Evolutionary conservation across 257 asterid species (phyloP).

Genomic region (Nemophila menziesii): DNA sequence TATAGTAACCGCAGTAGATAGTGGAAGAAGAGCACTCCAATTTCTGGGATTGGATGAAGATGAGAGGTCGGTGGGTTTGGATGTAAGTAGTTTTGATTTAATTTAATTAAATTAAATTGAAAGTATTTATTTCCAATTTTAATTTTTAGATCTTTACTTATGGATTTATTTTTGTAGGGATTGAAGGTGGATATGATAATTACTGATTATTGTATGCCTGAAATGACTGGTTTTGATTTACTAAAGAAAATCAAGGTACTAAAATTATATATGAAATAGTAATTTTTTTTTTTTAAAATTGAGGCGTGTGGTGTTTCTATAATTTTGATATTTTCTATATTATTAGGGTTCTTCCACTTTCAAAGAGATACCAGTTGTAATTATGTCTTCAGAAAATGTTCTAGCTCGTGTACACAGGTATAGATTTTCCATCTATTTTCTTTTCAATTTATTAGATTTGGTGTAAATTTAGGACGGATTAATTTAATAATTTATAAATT

Average conservation of each 20-base stretch:
- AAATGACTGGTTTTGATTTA: conserved; percentile 84
- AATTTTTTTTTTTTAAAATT: neutral
- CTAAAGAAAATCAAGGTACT: conserved; percentile 74
- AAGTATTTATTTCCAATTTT: neutral
- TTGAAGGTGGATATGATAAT: conserved; percentile 84
- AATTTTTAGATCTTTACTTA: neutral
- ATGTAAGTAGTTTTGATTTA: conserved; percentile 26
- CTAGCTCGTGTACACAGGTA: conserved; percentile 82
- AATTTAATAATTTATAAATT: too few relatives aligned
- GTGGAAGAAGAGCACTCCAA: conserved; percentile 83
- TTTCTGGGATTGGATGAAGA: conserved; percentile 74
- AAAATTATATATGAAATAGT: neutral
- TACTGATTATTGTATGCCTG: conserved; percentile 96
- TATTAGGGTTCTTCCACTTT: conserved; percentile 76
- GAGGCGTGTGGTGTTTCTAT: too few relatives aligned
- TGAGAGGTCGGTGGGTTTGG: conserved; percentile 39
- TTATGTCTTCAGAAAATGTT: conserved; percentile 89
- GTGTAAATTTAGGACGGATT: neutral
- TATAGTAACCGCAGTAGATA: conserved; percentile 84
- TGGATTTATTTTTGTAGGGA: conserved; percentile 29
- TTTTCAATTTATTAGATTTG: neutral
- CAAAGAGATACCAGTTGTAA: conserved; percentile 86
- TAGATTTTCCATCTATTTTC: neutral
- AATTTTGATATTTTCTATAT: too few relatives aligned
- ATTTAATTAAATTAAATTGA: neutral